Evolutionary conservation across 371 early-diverging fungal species (phyloP).

Genomic region (Smittium mucronatum): DNA sequence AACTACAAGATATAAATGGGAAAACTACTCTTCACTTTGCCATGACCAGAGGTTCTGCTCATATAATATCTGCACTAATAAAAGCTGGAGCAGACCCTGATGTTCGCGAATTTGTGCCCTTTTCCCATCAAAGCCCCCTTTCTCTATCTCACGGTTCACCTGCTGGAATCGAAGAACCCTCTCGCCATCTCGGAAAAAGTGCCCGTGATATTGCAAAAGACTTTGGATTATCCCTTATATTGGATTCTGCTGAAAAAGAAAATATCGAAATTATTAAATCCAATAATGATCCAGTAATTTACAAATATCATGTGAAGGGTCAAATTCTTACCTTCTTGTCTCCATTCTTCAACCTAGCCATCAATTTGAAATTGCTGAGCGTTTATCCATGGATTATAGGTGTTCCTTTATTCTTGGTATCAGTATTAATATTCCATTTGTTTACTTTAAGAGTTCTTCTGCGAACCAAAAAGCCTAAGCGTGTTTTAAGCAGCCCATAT

Average conservation of each 20-base stretch:
- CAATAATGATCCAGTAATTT: slow-evolving; percentile 13
- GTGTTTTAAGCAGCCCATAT: slow-evolving; percentile 63
- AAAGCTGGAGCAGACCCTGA: slow-evolving; percentile 41
- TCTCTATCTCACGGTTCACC: neutral
- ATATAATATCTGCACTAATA: slow-evolving; percentile 37
- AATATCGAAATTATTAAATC: slow-evolving; percentile 9
- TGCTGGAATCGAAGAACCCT: slow-evolving; percentile 12
- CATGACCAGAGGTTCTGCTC: slow-evolving; percentile 37
- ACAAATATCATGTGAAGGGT: slow-evolving; percentile 20
- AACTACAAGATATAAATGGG: slow-evolving; percentile 52
- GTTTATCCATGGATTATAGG: slow-evolving; percentile 66
- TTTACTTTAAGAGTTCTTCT: slow-evolving; percentile 47
- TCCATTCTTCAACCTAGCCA: slow-evolving; percentile 51
- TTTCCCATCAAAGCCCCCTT: neutral
- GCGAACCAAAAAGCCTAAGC: slow-evolving; percentile 36
- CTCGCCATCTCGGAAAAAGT: slow-evolving; percentile 33
- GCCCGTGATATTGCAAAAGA: slow-evolving; percentile 39
- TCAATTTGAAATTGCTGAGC: slow-evolving; percentile 43
- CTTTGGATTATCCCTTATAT: slow-evolving; percentile 7
- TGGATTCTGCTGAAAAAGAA: slow-evolving; percentile 15
- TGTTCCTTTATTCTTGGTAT: slow-evolving; percentile 42
- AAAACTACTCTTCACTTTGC: slow-evolving; percentile 77
- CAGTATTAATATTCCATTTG: slow-evolving; percentile 44
- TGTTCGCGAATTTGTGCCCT: slow-evolving; percentile 18
- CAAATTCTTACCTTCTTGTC: slow-evolving; percentile 18